Conservation (phyloP, 1,139 yeast genomes). For the Suhomyces panamericanus region DNA sequence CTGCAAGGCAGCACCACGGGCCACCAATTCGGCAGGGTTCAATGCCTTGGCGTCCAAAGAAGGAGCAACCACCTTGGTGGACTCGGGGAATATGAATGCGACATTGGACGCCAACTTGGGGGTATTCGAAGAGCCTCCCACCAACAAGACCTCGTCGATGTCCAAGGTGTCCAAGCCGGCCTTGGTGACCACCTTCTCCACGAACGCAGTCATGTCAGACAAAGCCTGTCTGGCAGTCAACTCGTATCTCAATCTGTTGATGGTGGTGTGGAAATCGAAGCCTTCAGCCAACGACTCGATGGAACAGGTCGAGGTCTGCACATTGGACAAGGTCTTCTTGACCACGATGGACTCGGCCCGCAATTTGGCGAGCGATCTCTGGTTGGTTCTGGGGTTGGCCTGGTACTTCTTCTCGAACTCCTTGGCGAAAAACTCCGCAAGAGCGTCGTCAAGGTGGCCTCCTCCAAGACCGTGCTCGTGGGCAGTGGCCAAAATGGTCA, state of each 20-base stretch:
- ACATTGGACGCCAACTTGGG: slow-evolving; percentile 86
- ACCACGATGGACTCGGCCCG: slow-evolving; percentile 80
- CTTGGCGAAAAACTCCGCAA: slow-evolving; percentile 82
- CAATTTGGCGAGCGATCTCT: slow-evolving; percentile 87
- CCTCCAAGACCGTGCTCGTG: slow-evolving; percentile 90
- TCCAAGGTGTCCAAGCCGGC: slow-evolving; percentile 85
- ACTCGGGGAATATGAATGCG: slow-evolving; percentile 74
- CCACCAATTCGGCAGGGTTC: slow-evolving; percentile 85
- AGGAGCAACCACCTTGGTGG: slow-evolving; percentile 77
- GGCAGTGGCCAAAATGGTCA: slow-evolving; percentile 83
- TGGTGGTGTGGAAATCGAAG: slow-evolving; percentile 85
- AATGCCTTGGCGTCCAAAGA: slow-evolving; percentile 71
- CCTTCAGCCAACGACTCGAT: slow-evolving; percentile 96
- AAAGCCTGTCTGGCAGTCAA: slow-evolving; percentile 79
- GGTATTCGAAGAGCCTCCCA: slow-evolving; percentile 91
- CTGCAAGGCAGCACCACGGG: slow-evolving; percentile 97
- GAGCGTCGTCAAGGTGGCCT: slow-evolving; percentile 73
- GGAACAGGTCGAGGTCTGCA: slow-evolving; percentile 85
- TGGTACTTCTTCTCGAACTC: slow-evolving; percentile 90
- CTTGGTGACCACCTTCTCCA: slow-evolving; percentile 72
- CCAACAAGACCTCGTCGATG: slow-evolving; percentile 86
- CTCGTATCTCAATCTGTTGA: slow-evolving; percentile 94
- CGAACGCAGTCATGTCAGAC: slow-evolving; percentile 72
- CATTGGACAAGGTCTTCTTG: slow-evolving; percentile 90
- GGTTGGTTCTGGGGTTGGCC: slow-evolving; percentile 76